A percentile compares a stretch with the other conserved stretches of the same genome.
These are phyloP conservation scores for Didymella segeticola DNA, from an alignment of 2,329 filamentous ascomycete species.

Conservation along the genomic window DNA sequence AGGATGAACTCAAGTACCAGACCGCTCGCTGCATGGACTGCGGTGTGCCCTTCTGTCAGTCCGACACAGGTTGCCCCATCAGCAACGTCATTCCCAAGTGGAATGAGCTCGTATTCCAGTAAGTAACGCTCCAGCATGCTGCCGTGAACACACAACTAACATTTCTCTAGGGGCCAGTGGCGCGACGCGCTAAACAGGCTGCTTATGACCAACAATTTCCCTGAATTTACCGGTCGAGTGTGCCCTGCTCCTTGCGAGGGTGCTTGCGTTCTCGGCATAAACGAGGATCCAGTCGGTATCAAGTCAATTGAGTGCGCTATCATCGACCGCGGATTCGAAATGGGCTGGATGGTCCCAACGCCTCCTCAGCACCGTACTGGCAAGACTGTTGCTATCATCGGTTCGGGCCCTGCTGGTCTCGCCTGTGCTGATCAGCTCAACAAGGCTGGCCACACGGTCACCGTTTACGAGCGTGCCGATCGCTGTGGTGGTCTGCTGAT, in stretches of 20 bases:
- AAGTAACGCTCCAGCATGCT: not conserved
- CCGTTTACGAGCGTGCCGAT: constrained; percentile 91
- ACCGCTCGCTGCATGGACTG: constrained; percentile 98
- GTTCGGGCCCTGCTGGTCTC: constrained; percentile 90
- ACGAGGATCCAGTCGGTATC: constrained; percentile 95
- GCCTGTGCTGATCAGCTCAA: constrained; percentile 93
- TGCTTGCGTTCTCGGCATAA: constrained; percentile 94
- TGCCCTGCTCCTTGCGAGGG: constrained; percentile 97
- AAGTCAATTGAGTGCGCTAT: constrained; percentile 99
- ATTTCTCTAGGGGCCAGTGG: constrained; percentile 65
- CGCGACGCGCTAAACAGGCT: constrained; percentile 88
- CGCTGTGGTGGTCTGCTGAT: constrained; percentile 90
- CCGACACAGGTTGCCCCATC: constrained; percentile 93
- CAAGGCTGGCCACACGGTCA: constrained; percentile 85
- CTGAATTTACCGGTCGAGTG: constrained; percentile 95
- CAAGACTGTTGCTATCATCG: constrained; percentile 87
- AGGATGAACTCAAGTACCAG: constrained; percentile 97
- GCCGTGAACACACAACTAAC: not conserved
- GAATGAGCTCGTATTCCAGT: constrained; percentile 74
- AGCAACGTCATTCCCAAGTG: constrained; percentile 98
- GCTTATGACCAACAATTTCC: constrained; percentile 98
- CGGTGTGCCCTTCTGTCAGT: constrained; percentile 97
- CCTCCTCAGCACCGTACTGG: constrained; percentile 82
- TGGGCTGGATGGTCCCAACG: constrained; percentile 93
- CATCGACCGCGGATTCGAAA: constrained; percentile 95